A percentile compares a stretch with the other conserved stretches of the same genome.
Evolutionary conservation across 2,329 filamentous ascomycete genomes (phyloP).

Genomic region (Alternaria arborescens): DNA sequence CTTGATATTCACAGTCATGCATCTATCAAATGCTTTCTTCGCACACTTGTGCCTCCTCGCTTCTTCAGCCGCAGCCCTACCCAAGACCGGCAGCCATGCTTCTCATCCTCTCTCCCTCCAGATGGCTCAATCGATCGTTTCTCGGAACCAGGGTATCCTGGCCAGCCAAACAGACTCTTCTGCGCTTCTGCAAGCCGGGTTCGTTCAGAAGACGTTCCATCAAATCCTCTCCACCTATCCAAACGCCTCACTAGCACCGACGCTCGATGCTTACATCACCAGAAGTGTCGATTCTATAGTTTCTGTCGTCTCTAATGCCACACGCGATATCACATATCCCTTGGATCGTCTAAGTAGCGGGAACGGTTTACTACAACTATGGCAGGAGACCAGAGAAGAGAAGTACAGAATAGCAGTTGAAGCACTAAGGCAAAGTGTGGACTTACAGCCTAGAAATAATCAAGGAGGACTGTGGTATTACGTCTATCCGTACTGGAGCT

Average conservation of each 20-base stretch:
- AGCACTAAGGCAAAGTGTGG: slow-evolving; percentile 35
- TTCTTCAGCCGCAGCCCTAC: slow-evolving; percentile 1
- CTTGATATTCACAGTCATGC: not conserved
- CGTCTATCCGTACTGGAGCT: slow-evolving; percentile 62
- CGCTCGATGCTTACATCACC: slow-evolving; percentile 15
- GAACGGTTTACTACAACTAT: slow-evolving; percentile 33
- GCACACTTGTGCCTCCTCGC: not conserved
- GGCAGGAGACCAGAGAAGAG: slow-evolving; percentile 19
- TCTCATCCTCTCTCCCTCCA: slow-evolving; percentile 22
- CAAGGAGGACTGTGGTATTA: slow-evolving; percentile 50
- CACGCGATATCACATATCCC: slow-evolving; percentile 30
- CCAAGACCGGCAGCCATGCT: not conserved
- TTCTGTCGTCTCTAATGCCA: slow-evolving; percentile 21
- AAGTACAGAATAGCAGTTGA: slow-evolving; percentile 19
- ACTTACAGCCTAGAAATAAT: slow-evolving; percentile 38
- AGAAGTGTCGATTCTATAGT: not conserved
- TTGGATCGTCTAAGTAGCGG: slow-evolving; percentile 47
- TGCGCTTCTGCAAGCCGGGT: slow-evolving; percentile 40
- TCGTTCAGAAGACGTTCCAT: slow-evolving; percentile 46
- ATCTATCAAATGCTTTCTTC: not conserved
- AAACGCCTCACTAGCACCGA: not conserved
- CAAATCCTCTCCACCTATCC: slow-evolving; percentile 22
- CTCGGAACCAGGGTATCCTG: slow-evolving; percentile 43
- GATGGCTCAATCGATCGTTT: slow-evolving; percentile 44
- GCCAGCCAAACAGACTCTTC: slow-evolving; percentile 26